Base-by-base conservation (phyloP, 108 stramenopile genomes). In the Epithemia pelagica region DNA sequence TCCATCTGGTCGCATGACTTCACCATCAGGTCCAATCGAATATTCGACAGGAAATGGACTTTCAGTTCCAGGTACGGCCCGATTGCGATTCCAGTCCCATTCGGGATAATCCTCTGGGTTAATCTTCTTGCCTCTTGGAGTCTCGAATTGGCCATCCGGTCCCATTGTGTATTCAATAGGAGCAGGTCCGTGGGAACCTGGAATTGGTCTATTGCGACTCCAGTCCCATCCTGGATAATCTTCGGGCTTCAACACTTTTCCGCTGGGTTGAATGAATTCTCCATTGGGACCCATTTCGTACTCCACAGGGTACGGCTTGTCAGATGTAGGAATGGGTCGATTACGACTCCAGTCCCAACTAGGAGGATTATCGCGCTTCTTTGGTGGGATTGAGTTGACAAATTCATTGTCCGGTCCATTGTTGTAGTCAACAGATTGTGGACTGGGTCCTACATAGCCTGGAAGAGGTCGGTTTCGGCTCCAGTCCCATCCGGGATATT, bases 401-500 rank as follows among this genome's bases (percentile, higher is more conserved):
- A n/a, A 32, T n/a, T 63, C 37, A 30, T 33, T 32, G 32, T 51
- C 54, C 52, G 30, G 65, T 23, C 33, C 62, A 3, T 21, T 37
- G 1, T 31, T 21, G 32, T 33, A 63, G 20, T 60, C 25, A 20
- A 63, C 3, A 2, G 37, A 46, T n/a, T n/a, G n/a, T 52, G 63
- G 63, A 55, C 1, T 52, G 2, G 62, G 62, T 3, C 19, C 33
- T 1, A 37, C 62, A 32, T 3, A n/a, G n/a, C 53, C 53, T 26
- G 52, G 29, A 24, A 19, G 20, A 2, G 28, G 27, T 20, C 54
- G 22, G 56, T 68, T 68, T 32, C 67, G 67, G 23, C 21, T 26
- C 67, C 67, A 68, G 30, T 68, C 67, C 67, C 67, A 68, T 30
- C 58, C 57, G 22, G 67, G 67, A 5, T 37, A 28, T 2, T 54